A percentile compares a stretch with the other conserved stretches of the same genome.
These are phyloP conservation scores for Yamadazyma triangularis DNA, from an alignment of 1,139 yeast genomes.

Conservation along the genomic window DNA sequence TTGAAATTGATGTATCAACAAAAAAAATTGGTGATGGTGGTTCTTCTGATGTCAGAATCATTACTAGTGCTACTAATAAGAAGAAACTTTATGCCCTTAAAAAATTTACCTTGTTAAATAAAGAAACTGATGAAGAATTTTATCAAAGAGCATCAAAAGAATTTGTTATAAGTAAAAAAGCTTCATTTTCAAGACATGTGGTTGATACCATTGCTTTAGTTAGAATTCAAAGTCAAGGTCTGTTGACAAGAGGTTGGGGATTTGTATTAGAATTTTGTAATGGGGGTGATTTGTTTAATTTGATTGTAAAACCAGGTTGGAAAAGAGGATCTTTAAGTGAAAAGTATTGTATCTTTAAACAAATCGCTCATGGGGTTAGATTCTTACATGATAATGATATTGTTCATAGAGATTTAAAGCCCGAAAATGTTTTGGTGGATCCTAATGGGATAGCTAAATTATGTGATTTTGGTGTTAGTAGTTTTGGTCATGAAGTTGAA, in stretches of 20 bases:
- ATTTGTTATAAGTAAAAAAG: conserved; percentile 52
- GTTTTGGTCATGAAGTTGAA: conserved; percentile 54
- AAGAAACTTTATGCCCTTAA: conserved; percentile 54
- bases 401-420: conserved; percentile 63
- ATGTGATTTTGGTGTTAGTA: conserved; percentile 76
- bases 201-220: conserved; percentile 53
- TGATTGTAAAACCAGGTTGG: conserved; percentile 47
- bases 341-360: conserved; percentile 60
- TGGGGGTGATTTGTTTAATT: conserved; percentile 49
- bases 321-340: conserved; percentile 41
- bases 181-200: conserved; percentile 50
- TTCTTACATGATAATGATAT: conserved; percentile 54
- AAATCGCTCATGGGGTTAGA: conserved; percentile 47
- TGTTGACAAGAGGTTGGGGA: conserved; percentile 70
- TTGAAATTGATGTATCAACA: conserved; percentile 46
- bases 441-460: conserved; percentile 58
- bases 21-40: conserved; percentile 69
- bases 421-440: conserved; percentile 58
- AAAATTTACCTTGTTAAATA: conserved; percentile 54
- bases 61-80: conserved; percentile 38
- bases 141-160: conserved; percentile 63
- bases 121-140: conserved; percentile 63
- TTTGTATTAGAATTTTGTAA: conserved; percentile 62
- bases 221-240: conserved; percentile 52
- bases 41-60: conserved; percentile 58